Percentiles rank a stretch among this genome's conserved stretches.
These are phyloP conservation scores for Penicillium polonicum DNA, from an alignment of 2,329 filamentous ascomycete species.

Conservation along the genomic window DNA sequence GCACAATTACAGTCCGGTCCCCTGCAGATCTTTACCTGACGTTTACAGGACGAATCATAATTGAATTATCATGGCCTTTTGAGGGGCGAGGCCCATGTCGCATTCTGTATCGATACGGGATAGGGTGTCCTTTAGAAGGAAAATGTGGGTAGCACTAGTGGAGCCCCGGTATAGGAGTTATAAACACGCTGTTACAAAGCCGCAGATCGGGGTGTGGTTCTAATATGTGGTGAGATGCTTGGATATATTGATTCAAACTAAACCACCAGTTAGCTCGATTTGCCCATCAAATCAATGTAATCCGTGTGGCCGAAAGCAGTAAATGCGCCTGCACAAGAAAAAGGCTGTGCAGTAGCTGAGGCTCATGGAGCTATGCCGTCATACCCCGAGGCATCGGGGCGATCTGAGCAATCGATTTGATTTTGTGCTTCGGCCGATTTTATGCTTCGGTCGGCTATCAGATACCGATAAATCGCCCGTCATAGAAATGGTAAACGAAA, in stretches of 20 bases:
- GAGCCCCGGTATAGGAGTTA: constrained; percentile 1
- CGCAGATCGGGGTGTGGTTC: not conserved
- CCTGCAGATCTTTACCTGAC: constrained; percentile 28
- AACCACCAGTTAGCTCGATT: not conserved
- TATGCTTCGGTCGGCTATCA: not conserved
- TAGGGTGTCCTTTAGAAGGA: constrained; percentile 9
- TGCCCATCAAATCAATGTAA: not conserved
- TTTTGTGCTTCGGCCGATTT: not conserved
- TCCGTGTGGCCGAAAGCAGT: not conserved
- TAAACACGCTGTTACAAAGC: constrained; percentile 1
- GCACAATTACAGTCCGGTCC: constrained; percentile 14
- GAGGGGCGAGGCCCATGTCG: constrained; percentile 14
- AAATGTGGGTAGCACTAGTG: constrained; percentile 14
- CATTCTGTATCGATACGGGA: constrained; percentile 5
- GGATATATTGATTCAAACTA: not conserved
- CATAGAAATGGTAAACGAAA: not conserved
- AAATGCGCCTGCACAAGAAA: not conserved
- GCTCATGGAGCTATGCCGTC: constrained; percentile 23
- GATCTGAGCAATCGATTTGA: constrained; percentile 19
- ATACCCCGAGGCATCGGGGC: constrained; percentile 13
- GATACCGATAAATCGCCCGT: not conserved
- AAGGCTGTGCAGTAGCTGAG: constrained; percentile 10
- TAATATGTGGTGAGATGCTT: not conserved
- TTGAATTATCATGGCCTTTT: not conserved
- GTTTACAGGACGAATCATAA: constrained; percentile 18